Percentiles rank a stretch among this genome's conserved stretches.
Evolutionary conservation across 768 basidiomycete genomes (phyloP).

Genomic region (Kwoniella bestiolae): DNA sequence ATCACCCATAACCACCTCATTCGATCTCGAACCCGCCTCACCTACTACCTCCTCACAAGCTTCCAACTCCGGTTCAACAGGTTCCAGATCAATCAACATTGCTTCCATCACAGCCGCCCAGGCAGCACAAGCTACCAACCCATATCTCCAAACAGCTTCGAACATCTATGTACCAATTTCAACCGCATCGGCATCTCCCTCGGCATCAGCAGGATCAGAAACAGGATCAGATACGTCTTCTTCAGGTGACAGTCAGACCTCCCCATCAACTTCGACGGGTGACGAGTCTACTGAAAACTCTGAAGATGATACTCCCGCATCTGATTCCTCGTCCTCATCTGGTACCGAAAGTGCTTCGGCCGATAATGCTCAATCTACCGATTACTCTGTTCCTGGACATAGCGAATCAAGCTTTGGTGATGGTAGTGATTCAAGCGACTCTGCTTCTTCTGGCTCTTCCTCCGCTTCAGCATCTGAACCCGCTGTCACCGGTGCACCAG

Average conservation of each 20-base stretch:
- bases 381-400: conserved; percentile 24
- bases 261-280: background rate
- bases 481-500: conserved; percentile 7
- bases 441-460: conserved; percentile 14
- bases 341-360: background rate
- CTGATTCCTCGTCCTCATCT: conserved; percentile 16
- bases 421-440: conserved; percentile 10
- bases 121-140: conserved; percentile 11
- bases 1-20: conserved; percentile 18
- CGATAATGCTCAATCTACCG: conserved; percentile 3
- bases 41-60: conserved; percentile 4
- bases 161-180: conserved; percentile 23
- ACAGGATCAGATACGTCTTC: conserved; percentile 23
- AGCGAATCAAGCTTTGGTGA: conserved; percentile 3
- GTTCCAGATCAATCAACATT: conserved; percentile 1
- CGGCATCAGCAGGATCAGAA: conserved; percentile 2
- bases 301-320: conserved; percentile 15
- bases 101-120: conserved; percentile 10
- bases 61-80: conserved; percentile 9
- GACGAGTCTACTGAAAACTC: conserved; percentile 9
- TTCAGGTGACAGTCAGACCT: conserved; percentile 11
- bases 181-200: conserved; percentile 4
- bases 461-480: background rate
- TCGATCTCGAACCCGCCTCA: conserved; percentile 16
- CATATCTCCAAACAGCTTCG: conserved; percentile 20